Percentiles rank a stretch among this genome's conserved stretches.
Conservation (phyloP, 805 yeast genomes). For the Ascoidea tarda region DNA sequence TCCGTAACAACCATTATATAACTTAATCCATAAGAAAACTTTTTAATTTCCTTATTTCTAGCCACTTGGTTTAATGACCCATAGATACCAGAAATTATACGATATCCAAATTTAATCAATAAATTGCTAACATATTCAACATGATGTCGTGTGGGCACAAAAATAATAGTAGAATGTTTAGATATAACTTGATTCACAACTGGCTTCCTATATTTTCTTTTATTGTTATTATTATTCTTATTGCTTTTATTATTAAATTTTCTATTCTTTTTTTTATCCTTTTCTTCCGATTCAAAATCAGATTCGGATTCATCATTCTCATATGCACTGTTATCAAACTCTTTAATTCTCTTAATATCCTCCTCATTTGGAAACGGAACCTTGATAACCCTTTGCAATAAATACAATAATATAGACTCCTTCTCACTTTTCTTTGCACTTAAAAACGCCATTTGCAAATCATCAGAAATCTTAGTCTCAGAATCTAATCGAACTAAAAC, state of each 20-base stretch:
- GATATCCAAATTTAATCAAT: conserved; percentile 67
- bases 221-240: conserved; percentile 25
- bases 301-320: conserved; percentile 40
- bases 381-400: conserved; percentile 75
- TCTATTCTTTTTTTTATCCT: conserved; percentile 12
- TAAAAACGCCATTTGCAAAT: conserved; percentile 80
- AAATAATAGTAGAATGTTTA: conserved; percentile 74
- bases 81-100: conserved; percentile 73
- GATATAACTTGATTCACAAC: conserved; percentile 58
- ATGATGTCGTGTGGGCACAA: conserved; percentile 96
- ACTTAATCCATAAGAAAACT: conserved; percentile 75
- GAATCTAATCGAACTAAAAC: conserved; percentile 87
- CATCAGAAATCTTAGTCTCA: conserved; percentile 80
- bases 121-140: conserved; percentile 77
- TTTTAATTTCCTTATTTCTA: conserved; percentile 73
- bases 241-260: conserved; percentile 13
- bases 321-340: conserved; percentile 38
- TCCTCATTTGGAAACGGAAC: conserved; percentile 66
- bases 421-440: conserved; percentile 73
- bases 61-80: conserved; percentile 95
- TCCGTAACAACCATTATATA: conserved; percentile 91
- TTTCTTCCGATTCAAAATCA: conserved; percentile 22
- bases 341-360: conserved; percentile 30
- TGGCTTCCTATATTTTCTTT: conserved; percentile 59
- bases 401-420: conserved; percentile 68